Evolutionary conservation across 371 early-diverging fungal genomes (phyloP), one percentile per base, ranked within the genome.

Genomic region (Mucor racemosus): DNA sequence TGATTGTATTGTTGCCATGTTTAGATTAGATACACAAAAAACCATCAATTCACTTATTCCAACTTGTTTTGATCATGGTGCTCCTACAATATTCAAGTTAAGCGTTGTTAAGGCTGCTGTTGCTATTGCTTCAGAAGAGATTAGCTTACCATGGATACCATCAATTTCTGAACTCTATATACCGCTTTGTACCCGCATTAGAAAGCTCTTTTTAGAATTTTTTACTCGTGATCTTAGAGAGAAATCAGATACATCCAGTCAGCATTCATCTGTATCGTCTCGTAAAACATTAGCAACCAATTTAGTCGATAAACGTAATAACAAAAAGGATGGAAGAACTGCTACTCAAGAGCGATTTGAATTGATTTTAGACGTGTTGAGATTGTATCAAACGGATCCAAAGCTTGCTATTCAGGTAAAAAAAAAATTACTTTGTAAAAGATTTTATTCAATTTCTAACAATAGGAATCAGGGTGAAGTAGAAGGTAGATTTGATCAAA

Each of bases 51-150:
- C 81, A 1, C 60, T 91, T 15, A 80, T 91, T 35, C 86, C 89
- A 0, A 75, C 82, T 33, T 83, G 90, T 42, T 76, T 89, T 39
- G 79, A 84, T 57, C 78, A 80, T 3, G 72, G 62, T 13, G 83
- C 87, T 0, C 89, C 90, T 0, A 83, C 77, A 7, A 70, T 85
- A 10, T 92, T 88, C 67, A 87, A 86, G 60, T 75, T 91, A 13
- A 86, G 91, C 5, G 72, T 92, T 17, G 90, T 91, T 10, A 90
- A 86, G 57, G 86, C 87, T 31, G 90, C 89, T 40, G 85, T 85
- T 55, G 80, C 78, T 13, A 79, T 94, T 58, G 90, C 88, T 13
- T 82, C 81, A 3, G 91, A 92, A 70, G 86, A 84, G 63, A 81
- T 74, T 33, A 65, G 74, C 34, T 68, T 90, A 14, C 85, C 88